Conservation (phyloP, 192 early-diverging fungal species). For the Podila epicladia region DNA sequence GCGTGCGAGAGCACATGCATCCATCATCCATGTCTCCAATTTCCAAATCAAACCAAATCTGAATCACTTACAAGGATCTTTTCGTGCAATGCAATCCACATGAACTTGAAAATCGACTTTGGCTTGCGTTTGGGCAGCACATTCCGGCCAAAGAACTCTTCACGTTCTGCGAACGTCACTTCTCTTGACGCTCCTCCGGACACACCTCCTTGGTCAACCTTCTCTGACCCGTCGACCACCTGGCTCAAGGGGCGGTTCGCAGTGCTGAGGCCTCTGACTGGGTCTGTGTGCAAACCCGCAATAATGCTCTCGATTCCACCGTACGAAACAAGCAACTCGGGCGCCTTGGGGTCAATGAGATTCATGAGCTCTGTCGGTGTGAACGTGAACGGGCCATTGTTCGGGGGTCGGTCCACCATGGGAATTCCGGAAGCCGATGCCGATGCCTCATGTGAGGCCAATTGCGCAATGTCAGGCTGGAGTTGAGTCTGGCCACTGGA, state of each 20-base stretch:
- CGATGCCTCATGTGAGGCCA: background rate
- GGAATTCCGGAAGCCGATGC: background rate
- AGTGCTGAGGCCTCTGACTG: conserved; percentile 54
- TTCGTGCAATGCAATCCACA: conserved; percentile 87
- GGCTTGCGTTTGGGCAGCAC: conserved; percentile 73
- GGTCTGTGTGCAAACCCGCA: conserved; percentile 58
- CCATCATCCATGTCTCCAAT: background rate
- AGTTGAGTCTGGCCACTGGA: background rate
- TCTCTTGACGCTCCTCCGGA: conserved; percentile 3
- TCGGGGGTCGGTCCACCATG: conserved; percentile 5
- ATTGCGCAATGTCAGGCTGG: background rate
- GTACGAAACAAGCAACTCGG: conserved; percentile 48
- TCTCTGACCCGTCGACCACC: conserved; percentile 8
- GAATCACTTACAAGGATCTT: conserved; percentile 69
- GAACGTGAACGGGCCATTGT: conserved; percentile 60
- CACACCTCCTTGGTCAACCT: background rate
- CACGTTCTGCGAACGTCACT: conserved; percentile 60
- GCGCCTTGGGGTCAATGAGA: conserved; percentile 68
- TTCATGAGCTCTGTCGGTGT: conserved; percentile 58
- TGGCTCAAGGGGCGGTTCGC: conserved; percentile 14
- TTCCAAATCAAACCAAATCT: background rate
- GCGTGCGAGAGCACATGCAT: too few relatives aligned
- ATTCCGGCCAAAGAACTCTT: conserved; percentile 73
- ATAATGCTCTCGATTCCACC: conserved; percentile 65
- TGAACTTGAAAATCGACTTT: conserved; percentile 76